A percentile compares a stretch with the other conserved stretches of the same genome.
Evolutionary conservation across 2,329 filamentous ascomycete genomes (phyloP).

Genomic region (Colletotrichum musae): DNA sequence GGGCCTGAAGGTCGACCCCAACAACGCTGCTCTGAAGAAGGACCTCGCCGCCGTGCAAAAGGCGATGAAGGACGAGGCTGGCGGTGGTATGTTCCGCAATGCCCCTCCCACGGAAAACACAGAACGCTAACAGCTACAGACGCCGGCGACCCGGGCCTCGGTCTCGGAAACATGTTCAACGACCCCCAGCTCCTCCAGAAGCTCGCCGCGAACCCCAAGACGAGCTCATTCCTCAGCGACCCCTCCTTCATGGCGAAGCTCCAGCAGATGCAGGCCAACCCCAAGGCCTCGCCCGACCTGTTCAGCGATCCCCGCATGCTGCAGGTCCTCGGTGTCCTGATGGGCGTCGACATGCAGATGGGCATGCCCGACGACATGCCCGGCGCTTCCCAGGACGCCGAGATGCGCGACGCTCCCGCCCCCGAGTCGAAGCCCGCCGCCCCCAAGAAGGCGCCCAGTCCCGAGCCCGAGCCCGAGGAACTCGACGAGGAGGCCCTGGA

Average conservation of each 20-base stretch:
- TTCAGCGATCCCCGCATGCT: slow-evolving; percentile 94
- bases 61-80: slow-evolving; percentile 84
- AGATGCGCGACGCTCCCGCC: slow-evolving; percentile 79
- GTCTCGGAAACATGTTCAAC: slow-evolving; percentile 93
- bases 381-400: slow-evolving; percentile 72
- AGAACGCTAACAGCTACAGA: slow-evolving; percentile 43
- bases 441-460: slow-evolving; percentile 70
- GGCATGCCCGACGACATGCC: slow-evolving; percentile 54
- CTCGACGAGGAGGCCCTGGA: slow-evolving; percentile 87
- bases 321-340: slow-evolving; percentile 91
- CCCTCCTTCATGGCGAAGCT: slow-evolving; percentile 92
- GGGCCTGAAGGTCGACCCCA: slow-evolving; percentile 92
- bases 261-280: slow-evolving; percentile 84
- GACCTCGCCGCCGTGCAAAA: slow-evolving; percentile 88
- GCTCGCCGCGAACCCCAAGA: slow-evolving; percentile 95
- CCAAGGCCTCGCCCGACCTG: slow-evolving; percentile 81
- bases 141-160: slow-evolving; percentile 76
- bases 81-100: slow-evolving; percentile 22
- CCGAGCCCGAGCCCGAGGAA: slow-evolving; percentile 72
- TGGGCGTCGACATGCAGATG: slow-evolving; percentile 90
- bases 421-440: slow-evolving; percentile 58
- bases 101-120: rapidly evolving
- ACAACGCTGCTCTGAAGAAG: slow-evolving; percentile 92
- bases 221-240: slow-evolving; percentile 83
- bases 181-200: slow-evolving; percentile 93